Conservation (phyloP, 2,329 filamentous ascomycete species). For the Alternaria triticina region DNA sequence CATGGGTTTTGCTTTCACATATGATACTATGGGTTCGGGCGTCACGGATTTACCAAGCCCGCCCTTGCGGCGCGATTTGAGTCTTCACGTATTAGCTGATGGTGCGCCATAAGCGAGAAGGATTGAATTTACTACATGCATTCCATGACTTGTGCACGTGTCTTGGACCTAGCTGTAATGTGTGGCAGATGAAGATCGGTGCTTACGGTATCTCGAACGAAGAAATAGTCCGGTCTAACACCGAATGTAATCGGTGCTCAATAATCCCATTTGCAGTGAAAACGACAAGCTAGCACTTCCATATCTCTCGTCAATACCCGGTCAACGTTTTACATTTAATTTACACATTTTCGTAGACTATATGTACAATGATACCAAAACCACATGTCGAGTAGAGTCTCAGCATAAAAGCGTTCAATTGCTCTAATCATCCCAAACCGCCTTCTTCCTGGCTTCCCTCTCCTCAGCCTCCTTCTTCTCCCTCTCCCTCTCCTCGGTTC, state of each 20-base stretch:
- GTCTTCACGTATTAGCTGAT: slow-evolving; percentile 33
- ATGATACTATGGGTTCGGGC: slow-evolving; percentile 38
- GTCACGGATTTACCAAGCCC: slow-evolving; percentile 33
- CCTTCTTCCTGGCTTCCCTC: slow-evolving; percentile 75
- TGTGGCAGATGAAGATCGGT: neutral
- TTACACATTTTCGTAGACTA: slow-evolving; percentile 1
- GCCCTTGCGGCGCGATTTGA: slow-evolving; percentile 26
- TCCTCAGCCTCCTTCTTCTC: slow-evolving; percentile 68
- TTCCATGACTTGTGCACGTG: neutral
- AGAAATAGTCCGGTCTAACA: neutral
- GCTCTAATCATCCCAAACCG: slow-evolving; percentile 77
- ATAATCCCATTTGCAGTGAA: neutral
- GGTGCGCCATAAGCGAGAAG: slow-evolving; percentile 18
- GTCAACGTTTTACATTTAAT: neutral
- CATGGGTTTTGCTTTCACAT: slow-evolving; percentile 19
- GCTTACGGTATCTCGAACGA: neutral
- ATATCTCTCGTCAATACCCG: neutral
- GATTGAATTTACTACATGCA: slow-evolving; percentile 17
- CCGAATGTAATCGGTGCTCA: neutral
- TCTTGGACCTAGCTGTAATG: neutral
- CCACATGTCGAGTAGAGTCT: neutral
- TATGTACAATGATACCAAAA: neutral
- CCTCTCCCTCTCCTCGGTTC: slow-evolving; percentile 73
- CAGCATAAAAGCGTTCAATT: neutral
- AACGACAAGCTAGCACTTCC: neutral